Evolutionary conservation across 1,284 basidiomycete genomes (phyloP).

Genomic region (Meripilus lineatus): DNA sequence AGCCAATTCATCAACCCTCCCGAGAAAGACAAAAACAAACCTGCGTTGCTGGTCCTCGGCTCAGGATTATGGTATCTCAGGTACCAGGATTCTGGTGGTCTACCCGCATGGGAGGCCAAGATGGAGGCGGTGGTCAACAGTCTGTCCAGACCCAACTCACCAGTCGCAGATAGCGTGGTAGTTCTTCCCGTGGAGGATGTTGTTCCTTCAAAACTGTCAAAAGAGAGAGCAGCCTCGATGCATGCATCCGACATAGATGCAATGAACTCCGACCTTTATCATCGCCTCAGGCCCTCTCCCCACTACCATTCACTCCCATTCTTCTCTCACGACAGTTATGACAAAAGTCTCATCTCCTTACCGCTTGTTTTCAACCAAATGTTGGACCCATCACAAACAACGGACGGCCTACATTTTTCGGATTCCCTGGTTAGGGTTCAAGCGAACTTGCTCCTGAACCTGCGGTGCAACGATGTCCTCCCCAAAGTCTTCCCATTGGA

Average conservation of each 20-base stretch:
- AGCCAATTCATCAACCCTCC: constrained; percentile 29
- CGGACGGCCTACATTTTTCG: constrained; percentile 82
- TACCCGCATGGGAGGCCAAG: constrained; percentile 71
- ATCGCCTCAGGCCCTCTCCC: constrained; percentile 50
- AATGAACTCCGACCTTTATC: constrained; percentile 81
- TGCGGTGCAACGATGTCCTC: constrained; percentile 74
- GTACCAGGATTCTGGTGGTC: constrained; percentile 65
- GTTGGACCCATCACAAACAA: constrained; percentile 67
- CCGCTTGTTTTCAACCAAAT: constrained; percentile 78
- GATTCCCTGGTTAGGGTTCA: constrained; percentile 62
- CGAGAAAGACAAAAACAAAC: constrained; percentile 16
- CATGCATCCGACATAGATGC: constrained; percentile 75
- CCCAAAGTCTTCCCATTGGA: constrained; percentile 68
- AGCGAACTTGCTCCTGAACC: constrained; percentile 75
- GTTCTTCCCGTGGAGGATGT: constrained; percentile 76
- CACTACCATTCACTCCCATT: constrained; percentile 27
- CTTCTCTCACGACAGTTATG: constrained; percentile 21
- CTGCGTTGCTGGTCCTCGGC: constrained; percentile 75
- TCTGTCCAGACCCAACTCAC: constrained; percentile 33
- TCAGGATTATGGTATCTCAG: constrained; percentile 87
- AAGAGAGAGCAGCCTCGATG: constrained; percentile 64
- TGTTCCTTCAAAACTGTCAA: constrained; percentile 52
- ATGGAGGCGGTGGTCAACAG: constrained; percentile 59
- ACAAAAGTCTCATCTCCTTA: constrained; percentile 44
- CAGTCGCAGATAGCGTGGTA: constrained; percentile 65